Evolutionary conservation across 1,284 basidiomycete genomes (phyloP).

Genomic region (Lentinula novae-zelandiae): DNA sequence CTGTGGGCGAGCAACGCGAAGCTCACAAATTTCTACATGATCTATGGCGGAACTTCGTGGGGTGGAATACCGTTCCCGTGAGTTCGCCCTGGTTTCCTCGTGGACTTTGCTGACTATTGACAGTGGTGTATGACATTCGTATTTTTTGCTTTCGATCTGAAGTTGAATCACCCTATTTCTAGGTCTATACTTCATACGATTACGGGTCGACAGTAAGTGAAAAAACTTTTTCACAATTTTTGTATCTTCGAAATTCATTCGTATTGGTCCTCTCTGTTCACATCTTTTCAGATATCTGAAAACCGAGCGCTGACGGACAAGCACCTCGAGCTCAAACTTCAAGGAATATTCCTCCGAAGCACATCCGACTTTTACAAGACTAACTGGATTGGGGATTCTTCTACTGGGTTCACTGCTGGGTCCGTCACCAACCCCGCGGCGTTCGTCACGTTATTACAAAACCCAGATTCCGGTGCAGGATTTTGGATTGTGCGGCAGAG

Average conservation of each 20-base stretch:
- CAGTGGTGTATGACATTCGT: constrained; percentile 14
- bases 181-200: constrained; percentile 67
- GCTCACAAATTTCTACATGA: constrained; percentile 76
- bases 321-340: constrained; percentile 70
- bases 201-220: constrained; percentile 51
- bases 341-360: constrained; percentile 71
- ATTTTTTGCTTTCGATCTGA: not conserved
- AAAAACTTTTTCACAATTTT: no score
- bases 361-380: constrained; percentile 76
- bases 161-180: constrained; percentile 18
- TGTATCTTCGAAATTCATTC: not conserved
- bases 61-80: constrained; percentile 66
- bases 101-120: not conserved
- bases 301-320: constrained; percentile 66
- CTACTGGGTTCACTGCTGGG: constrained; percentile 37
- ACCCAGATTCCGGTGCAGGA: constrained; percentile 58
- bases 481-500: constrained; percentile 73
- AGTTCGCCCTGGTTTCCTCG: constrained; percentile 19
- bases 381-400: constrained; percentile 63
- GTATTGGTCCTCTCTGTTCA: not conserved
- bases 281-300: constrained; percentile 49
- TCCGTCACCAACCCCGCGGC: constrained; percentile 45
- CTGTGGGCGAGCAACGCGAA: constrained; percentile 78
- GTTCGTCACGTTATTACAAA: constrained; percentile 62
- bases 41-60: constrained; percentile 63